Evolutionary conservation across 441 rosid genomes (phyloP), one percentile per base, ranked within the genome.

Genomic region (Erodium moschatum): DNA sequence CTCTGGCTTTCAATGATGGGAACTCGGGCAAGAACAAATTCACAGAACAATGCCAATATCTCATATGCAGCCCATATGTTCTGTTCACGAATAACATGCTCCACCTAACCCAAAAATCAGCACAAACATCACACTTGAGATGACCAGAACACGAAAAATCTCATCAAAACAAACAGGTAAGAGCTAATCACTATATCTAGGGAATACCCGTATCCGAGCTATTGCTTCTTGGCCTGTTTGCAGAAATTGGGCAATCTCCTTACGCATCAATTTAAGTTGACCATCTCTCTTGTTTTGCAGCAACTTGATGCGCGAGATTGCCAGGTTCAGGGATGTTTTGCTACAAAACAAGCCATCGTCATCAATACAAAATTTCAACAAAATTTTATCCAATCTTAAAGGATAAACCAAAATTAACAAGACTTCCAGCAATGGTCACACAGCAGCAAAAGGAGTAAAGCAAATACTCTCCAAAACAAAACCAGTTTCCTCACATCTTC

Each of bases 221-320:
- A 93, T 93, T 3, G 97, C 76, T 83, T 93, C 97, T 75, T 91
- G 95, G 61, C 97, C 93, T 64, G 93, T 91, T 81, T 85, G 96
- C 77, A 93, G 76, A 79, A 93, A 91, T 50, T 91, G 95, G 65
- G 95, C 95, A 38, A 88, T 88, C 85, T 93, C 98, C 74, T 86
- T 89, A 74, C 92, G 88, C 96, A 93, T 93, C 48, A 85, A 86
- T 74, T 88, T 88, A 64, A 93, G 95, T 79, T 87, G 92, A 85
- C 85, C 71, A 76, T 88, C 98, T 78, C 97, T 89, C 82, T 91
- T 93, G 71, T 93, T 93, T 69, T 93, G 96, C 68, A 85, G 83
- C 85, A 91, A 72, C 70, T 91, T 91, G 64, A 93, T 88, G 60
- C 97, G 91, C 15, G 98, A 87, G 33, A 91, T 84, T 0, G 89